phyloP scores from a whole-genome alignment of 2,329 filamentous ascomycete genomes.

The Claviceps sp. region DNA sequence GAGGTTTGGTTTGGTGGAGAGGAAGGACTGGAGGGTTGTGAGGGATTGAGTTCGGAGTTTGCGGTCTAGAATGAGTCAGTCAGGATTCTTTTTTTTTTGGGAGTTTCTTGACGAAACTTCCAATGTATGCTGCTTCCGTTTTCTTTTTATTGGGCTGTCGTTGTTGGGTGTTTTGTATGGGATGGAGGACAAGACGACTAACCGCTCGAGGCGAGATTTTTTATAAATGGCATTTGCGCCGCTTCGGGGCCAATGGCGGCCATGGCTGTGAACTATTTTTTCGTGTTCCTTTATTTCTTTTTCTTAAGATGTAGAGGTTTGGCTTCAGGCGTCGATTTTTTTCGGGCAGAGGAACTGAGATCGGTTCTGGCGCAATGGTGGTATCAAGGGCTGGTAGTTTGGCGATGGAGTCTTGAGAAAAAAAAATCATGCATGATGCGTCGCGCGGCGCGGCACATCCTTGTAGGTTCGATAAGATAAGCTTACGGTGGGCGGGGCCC shows the following conservation, averaged over 20 bases:
- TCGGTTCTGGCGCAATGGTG: background rate
- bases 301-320: background rate
- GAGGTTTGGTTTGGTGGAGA: slow-evolving; percentile 49
- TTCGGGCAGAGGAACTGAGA: background rate
- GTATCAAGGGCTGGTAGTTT: background rate
- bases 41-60: slow-evolving; percentile 67
- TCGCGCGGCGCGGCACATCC: too few species aligned
- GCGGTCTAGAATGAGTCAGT: slow-evolving; percentile 43
- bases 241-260: slow-evolving; percentile 14
- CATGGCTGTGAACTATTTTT: background rate
- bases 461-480: background rate
- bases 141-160: background rate
- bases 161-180: background rate
- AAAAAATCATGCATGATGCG: background rate
- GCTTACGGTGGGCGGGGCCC: too few species aligned
- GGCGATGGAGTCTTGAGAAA: background rate
- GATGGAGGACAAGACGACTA: slow-evolving; percentile 16
- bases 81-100: background rate
- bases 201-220: slow-evolving; percentile 77
- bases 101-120: background rate
- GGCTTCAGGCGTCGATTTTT: background rate
- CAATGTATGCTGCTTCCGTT: background rate
- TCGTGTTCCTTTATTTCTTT: background rate
- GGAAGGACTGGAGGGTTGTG: slow-evolving; percentile 62
- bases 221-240: slow-evolving; percentile 58